Evolutionary conservation across 2,329 filamentous ascomycete genomes (phyloP).

Genomic region (Leptographium procerum): DNA sequence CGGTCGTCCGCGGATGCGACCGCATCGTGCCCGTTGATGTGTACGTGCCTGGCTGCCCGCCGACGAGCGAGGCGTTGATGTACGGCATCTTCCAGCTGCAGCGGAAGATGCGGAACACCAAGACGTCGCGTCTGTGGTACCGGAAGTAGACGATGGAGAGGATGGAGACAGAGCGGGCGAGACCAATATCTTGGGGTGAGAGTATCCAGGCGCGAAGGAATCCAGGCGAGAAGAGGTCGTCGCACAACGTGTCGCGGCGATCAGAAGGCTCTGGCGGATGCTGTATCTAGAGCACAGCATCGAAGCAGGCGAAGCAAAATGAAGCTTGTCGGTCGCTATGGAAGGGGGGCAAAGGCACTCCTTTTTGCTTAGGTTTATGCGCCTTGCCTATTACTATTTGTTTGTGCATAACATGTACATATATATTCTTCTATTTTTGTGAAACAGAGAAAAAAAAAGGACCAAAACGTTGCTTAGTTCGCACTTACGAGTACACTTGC

Average conservation of each 20-base stretch:
- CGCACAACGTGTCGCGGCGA: neutral
- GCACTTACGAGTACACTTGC: too few relatives aligned
- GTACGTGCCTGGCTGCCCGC: conserved; percentile 54
- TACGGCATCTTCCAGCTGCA: conserved; percentile 55
- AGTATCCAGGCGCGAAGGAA: neutral
- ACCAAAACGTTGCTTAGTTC: neutral
- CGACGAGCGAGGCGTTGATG: conserved; percentile 34
- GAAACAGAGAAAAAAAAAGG: neutral
- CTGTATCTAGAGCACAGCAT: neutral
- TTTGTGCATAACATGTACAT: neutral
- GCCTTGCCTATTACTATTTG: neutral
- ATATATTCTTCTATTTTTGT: neutral
- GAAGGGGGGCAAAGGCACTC: neutral
- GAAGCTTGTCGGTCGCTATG: neutral
- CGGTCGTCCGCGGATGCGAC: conserved; percentile 53
- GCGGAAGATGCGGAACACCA: conserved; percentile 51
- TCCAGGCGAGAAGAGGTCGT: neutral
- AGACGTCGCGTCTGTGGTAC: conserved; percentile 38
- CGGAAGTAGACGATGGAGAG: conserved; percentile 25
- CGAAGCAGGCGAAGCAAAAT: neutral
- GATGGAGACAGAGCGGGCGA: neutral
- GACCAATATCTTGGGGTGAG: neutral
- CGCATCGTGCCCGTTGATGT: conserved; percentile 57
- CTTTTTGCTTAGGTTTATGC: neutral
- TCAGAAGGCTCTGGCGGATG: neutral